A percentile compares a stretch with the other conserved stretches of the same genome.
These are phyloP conservation scores for Epichloe brachyelytri DNA, from an alignment of 2,329 filamentous ascomycete species.

Conservation along the genomic window DNA sequence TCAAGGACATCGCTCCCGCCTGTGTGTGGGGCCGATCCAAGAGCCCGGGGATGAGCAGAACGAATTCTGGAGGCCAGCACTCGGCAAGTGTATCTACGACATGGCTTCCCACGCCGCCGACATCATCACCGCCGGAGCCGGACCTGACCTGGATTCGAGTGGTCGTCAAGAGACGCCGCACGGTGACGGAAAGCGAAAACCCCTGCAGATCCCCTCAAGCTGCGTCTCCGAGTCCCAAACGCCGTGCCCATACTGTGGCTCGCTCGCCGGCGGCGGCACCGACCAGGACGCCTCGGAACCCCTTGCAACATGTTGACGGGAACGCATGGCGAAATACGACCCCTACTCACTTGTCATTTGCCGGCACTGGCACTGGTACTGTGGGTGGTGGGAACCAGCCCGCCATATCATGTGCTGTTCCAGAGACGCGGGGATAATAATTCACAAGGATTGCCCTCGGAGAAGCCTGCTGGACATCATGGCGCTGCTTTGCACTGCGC, in stretches of 20 bases:
- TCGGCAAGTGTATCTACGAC: background rate
- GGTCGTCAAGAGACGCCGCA: background rate
- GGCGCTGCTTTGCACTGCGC: background rate
- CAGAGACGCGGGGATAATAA: background rate
- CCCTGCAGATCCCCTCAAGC: background rate
- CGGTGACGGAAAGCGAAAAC: slow-evolving; percentile 6
- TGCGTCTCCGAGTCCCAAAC: slow-evolving; percentile 10
- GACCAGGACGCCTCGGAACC: slow-evolving; percentile 7
- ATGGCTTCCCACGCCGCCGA: slow-evolving; percentile 6
- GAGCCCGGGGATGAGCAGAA: background rate
- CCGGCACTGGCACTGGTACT: background rate
- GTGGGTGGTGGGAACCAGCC: background rate
- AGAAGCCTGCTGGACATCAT: background rate
- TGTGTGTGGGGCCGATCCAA: background rate
- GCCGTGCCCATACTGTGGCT: background rate
- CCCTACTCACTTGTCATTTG: background rate
- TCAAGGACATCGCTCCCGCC: background rate
- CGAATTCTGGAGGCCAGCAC: background rate
- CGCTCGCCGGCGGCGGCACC: background rate
- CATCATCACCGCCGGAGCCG: slow-evolving; percentile 5
- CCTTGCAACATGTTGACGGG: slow-evolving; percentile 13
- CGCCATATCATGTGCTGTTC: background rate
- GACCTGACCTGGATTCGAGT: background rate
- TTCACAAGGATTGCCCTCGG: background rate
- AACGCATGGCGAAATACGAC: slow-evolving; percentile 9